These are phyloP conservation scores for Miamiensis avidus DNA, from an alignment of 169 alveolate species.

Conservation along the genomic window DNA sequence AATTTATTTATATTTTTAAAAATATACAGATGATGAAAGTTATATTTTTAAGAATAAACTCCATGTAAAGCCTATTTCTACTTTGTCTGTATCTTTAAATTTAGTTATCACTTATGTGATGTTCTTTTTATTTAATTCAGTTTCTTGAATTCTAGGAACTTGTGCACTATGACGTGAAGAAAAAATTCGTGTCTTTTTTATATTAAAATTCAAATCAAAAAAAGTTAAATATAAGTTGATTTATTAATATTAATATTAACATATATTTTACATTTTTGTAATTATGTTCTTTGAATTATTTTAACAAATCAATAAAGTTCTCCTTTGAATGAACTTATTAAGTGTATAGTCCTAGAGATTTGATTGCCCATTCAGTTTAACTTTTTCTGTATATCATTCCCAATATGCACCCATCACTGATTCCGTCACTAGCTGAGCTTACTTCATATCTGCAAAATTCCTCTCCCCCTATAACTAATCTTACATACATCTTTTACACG, in stretches of 20 bases:
- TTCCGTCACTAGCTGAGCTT: not conserved
- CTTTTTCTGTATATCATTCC: not conserved
- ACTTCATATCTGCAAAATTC: not conserved
- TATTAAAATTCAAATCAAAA: not conserved
- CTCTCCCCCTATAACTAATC: not conserved
- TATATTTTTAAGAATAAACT: no score
- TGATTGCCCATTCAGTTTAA: not conserved
- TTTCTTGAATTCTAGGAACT: not conserved
- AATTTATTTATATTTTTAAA: no score
- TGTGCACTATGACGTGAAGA: not conserved
- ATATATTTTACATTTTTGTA: not conserved
- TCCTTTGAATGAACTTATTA: not conserved
- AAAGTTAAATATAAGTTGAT: no score
- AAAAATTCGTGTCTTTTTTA: not conserved
- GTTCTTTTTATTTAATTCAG: not conserved
- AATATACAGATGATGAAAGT: no score
- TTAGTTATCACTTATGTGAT: not conserved
- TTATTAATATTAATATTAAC: not conserved
- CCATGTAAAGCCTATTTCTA: not conserved
- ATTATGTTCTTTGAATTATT: not conserved
- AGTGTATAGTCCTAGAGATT: not conserved
- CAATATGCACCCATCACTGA: not conserved
- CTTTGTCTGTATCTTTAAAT: not conserved
- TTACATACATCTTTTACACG: not conserved
- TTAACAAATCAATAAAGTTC: not conserved